Percentiles rank a stretch among this genome's conserved stretches.
Evolutionary conservation across 176 grass and related monocot genomes (phyloP).

Genomic region (Phoenix dactylifera): DNA sequence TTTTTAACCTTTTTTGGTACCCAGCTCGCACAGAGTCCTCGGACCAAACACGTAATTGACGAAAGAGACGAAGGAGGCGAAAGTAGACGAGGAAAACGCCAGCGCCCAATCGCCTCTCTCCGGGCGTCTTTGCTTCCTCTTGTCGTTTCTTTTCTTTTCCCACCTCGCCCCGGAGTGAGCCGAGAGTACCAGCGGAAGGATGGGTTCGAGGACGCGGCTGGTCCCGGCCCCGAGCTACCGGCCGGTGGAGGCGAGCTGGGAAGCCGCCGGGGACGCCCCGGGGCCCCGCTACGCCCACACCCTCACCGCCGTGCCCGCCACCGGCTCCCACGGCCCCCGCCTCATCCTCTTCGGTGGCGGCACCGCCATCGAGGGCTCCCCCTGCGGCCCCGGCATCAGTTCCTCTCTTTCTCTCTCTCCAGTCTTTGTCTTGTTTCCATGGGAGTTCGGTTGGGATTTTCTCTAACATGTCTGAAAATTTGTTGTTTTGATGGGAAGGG

Average conservation of each 20-base stretch:
- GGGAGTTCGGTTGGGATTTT: conserved; percentile 1
- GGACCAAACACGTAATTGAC: too few relatives aligned
- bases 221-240: conserved; percentile 65
- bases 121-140: too few relatives aligned
- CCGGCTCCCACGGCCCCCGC: conserved; percentile 67
- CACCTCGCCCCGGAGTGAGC: too few relatives aligned
- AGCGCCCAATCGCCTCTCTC: too few relatives aligned
- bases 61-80: too few relatives aligned
- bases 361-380: conserved; percentile 74
- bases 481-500: conserved; percentile 29
- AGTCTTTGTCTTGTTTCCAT: background rate
- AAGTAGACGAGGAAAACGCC: too few relatives aligned
- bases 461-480: background rate
- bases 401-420: conserved; percentile 1
- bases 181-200: conserved; percentile 6
- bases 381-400: conserved; percentile 70
- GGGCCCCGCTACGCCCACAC: conserved; percentile 70
- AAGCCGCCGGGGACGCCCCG: conserved; percentile 54
- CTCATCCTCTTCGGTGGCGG: conserved; percentile 96
- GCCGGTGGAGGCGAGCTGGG: conserved; percentile 48
- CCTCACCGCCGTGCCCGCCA: conserved; percentile 70
- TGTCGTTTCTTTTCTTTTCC: too few relatives aligned
- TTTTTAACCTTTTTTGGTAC: too few relatives aligned
- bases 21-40: too few relatives aligned
- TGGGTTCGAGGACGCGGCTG: conserved; percentile 51